Base-by-base conservation (phyloP, 169 alveolate species). In the Cyclospora cayetanensis region DNA sequence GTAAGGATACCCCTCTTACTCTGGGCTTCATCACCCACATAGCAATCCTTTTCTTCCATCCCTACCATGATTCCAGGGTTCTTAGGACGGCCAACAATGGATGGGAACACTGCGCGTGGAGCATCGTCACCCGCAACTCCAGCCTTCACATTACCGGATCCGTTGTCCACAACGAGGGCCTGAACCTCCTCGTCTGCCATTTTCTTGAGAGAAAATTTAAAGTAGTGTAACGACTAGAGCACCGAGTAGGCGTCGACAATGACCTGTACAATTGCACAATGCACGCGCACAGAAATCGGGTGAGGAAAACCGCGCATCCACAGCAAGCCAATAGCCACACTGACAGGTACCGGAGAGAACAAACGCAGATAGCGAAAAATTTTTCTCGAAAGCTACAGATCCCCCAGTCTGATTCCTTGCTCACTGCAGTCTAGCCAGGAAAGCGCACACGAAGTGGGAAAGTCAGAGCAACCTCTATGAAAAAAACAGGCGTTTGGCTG, bases 51-150 rank as follows among this genome's bases (percentile, higher is more conserved):
- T 94, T 97, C 98, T 92, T 98, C 99, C 99, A 97, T 98, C 7
- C 99, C 99, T 22, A 98, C 99, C 99, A 99, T 98, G 90, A 98
- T 97, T 25, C 95, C 96, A 7, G 94, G 95, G 76, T 91, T 87
- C 92, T 94, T 94, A 41, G 99, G 99, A 86, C 99, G 95, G 25
- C 99, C 99, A 31, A 99, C 99, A 35, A 99, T 97, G 90, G 99
- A 97, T 12, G 99, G 99, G 97, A 99, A 98, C 76, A 98, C 99
- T 93, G 99, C 97, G 63, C 99, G 96, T 29, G 99, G 99, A 68
- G 99, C 99, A 91, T 98, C 99, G 79, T 99, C 99, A 22, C 99
- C 99, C 37, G 99, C 99, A 74, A 99, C 97, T 83, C 99, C 99
- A 53, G 99, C 99, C 96, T 99, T 99, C 95, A 98, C 98, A 97